phyloP scores from a whole-genome alignment of 306 rosid species.

The Quercus rubra region DNA sequence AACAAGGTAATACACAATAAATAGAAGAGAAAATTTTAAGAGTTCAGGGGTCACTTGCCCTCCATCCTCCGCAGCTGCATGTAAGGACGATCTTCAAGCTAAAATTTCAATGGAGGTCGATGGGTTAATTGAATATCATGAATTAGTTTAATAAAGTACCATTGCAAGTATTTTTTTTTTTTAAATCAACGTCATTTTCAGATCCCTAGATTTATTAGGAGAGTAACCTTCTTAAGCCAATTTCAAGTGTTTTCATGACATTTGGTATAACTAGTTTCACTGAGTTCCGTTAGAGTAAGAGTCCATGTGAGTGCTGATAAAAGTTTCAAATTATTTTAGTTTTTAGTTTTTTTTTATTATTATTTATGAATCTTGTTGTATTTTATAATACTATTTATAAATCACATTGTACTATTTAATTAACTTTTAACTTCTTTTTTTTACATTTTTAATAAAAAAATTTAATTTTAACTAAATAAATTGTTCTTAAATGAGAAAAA shows the following conservation, averaged over 20 bases:
- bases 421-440: no score
- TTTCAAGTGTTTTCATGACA: neutral
- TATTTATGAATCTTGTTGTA: rapidly evolving
- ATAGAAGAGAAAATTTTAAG: no score
- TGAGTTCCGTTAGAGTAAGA: slow-evolving; percentile 6
- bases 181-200: neutral
- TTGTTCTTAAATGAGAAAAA: no score
- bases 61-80: no score
- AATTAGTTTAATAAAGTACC: neutral
- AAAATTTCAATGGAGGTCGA: neutral
- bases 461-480: rapidly evolving
- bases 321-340: no score
- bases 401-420: no score
- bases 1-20: no score
- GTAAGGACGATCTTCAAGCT: no score
- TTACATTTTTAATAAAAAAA: rapidly evolving
- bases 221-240: no score
- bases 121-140: neutral
- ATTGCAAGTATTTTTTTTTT: neutral
- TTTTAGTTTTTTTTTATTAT: no score
- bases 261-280: slow-evolving; percentile 21
- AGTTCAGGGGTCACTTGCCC: no score
- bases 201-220: no score
- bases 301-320: rapidly evolving
- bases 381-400: rapidly evolving